These are phyloP conservation scores for Meredithiella fracta DNA, from an alignment of 2,329 filamentous ascomycete genomes.

Conservation along the genomic window DNA sequence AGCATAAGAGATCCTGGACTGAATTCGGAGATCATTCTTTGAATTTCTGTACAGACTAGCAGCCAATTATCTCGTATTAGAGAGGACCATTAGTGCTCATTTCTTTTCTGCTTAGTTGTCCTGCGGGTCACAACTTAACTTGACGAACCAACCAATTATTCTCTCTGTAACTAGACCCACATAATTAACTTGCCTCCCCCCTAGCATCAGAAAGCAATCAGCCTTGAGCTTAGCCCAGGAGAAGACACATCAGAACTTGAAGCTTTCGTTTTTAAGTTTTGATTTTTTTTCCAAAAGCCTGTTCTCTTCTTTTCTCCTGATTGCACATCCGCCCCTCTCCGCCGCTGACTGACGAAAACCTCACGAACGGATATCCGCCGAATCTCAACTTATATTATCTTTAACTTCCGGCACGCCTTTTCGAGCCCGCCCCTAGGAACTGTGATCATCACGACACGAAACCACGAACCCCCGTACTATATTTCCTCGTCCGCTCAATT, in stretches of 20 bases:
- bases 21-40: too few species aligned
- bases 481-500: not conserved
- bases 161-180: not conserved
- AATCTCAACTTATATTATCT: too few species aligned
- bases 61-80: too few species aligned
- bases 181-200: constrained; percentile 3
- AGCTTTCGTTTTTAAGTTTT: constrained; percentile 1
- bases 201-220: not conserved
- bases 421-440: not conserved
- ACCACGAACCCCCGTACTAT: not conserved
- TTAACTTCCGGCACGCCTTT: not conserved
- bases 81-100: not conserved
- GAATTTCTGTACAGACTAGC: too few species aligned
- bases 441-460: not conserved
- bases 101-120: not conserved
- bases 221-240: constrained; percentile 1
- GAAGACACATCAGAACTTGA: not conserved
- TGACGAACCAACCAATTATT: not conserved
- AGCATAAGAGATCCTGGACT: too few species aligned
- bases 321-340: not conserved
- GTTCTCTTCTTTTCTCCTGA: constrained; percentile 1
- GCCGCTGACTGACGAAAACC: not conserved
- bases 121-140: constrained; percentile 1
- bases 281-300: not conserved
- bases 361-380: not conserved